These are phyloP conservation scores for Clitoria ternatea DNA, from an alignment of 306 rosid species.

Conservation along the genomic window DNA sequence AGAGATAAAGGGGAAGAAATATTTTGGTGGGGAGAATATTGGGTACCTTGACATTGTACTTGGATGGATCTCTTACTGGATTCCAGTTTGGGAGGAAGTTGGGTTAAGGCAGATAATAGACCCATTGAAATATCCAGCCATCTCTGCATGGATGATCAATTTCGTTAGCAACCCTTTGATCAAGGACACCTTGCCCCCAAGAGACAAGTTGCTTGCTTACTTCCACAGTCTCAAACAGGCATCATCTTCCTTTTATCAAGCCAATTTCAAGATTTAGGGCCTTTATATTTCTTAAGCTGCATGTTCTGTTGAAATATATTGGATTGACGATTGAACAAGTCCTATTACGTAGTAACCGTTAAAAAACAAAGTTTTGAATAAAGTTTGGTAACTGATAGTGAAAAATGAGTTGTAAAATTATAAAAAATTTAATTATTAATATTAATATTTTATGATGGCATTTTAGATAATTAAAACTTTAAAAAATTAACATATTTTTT, in stretches of 20 bases:
- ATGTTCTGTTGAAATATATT: background rate
- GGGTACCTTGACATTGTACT: constrained; percentile 48
- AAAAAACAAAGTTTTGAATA: too few relatives aligned
- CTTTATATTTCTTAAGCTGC: background rate
- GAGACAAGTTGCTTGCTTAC: background rate
- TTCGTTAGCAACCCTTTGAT: constrained; percentile 29
- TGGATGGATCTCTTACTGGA: constrained; percentile 47
- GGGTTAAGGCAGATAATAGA: constrained; percentile 31
- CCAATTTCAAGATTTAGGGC: constrained; percentile 13
- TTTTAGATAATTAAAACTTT: too few relatives aligned
- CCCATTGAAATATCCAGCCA: constrained; percentile 29
- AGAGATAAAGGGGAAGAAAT: constrained; percentile 33
- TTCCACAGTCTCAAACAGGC: constrained; percentile 15
- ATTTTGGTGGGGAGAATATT: constrained; percentile 43
- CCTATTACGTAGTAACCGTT: too few relatives aligned
- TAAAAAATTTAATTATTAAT: too few relatives aligned
- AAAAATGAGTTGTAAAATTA: too few relatives aligned
- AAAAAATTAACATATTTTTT: too few relatives aligned
- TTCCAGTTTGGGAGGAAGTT: constrained; percentile 49
- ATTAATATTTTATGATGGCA: too few relatives aligned
- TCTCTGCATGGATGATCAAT: constrained; percentile 24
- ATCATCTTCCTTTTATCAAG: background rate
- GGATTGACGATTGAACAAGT: too few relatives aligned
- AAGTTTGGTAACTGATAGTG: too few relatives aligned
- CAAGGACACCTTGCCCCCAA: constrained; percentile 3